Conservation (phyloP, 2,329 filamentous ascomycete genomes). For the Hypomyces rosellus region DNA sequence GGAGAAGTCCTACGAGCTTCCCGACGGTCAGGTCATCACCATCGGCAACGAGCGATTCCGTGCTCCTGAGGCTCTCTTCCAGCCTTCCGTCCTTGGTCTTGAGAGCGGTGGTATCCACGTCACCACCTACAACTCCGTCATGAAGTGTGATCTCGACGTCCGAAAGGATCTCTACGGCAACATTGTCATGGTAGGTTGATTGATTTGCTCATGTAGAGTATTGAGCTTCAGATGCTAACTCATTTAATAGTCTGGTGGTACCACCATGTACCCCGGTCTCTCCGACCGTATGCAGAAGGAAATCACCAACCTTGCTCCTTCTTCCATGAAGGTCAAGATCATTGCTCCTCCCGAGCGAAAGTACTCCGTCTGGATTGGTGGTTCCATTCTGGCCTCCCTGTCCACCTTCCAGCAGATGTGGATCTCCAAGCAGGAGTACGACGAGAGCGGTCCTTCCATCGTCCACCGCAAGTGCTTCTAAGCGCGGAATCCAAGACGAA, state of each 20-base stretch:
- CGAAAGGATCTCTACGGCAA: conserved; percentile 99
- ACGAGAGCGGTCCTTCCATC: conserved; percentile 98
- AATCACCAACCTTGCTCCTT: conserved; percentile 97
- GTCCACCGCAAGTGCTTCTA: conserved; percentile 99
- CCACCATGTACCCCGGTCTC: conserved; percentile 99
- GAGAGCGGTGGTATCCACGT: conserved; percentile 99
- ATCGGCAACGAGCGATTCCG: conserved; percentile 99
- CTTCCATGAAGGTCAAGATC: conserved; percentile 99
- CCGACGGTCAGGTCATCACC: conserved; percentile 98
- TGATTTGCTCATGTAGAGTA: neutral
- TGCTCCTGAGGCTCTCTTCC: conserved; percentile 98
- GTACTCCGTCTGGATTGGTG: conserved; percentile 99
- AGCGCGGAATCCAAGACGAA: conserved; percentile 40
- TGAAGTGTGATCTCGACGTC: conserved; percentile 99
- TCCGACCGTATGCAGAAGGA: conserved; percentile 99
- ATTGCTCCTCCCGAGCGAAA: conserved; percentile 99
- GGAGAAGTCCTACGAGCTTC: conserved; percentile 99
- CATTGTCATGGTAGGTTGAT: conserved; percentile 95
- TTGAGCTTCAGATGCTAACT: neutral
- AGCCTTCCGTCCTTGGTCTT: conserved; percentile 95
- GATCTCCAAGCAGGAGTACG: conserved; percentile 99
- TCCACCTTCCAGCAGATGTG: conserved; percentile 99
- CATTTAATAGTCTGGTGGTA: conserved; percentile 84
- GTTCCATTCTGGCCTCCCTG: conserved; percentile 98
- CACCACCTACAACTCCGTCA: conserved; percentile 99